Conservation (phyloP, 176 grass and related monocot species). For the Bonia amplexicaulis region DNA sequence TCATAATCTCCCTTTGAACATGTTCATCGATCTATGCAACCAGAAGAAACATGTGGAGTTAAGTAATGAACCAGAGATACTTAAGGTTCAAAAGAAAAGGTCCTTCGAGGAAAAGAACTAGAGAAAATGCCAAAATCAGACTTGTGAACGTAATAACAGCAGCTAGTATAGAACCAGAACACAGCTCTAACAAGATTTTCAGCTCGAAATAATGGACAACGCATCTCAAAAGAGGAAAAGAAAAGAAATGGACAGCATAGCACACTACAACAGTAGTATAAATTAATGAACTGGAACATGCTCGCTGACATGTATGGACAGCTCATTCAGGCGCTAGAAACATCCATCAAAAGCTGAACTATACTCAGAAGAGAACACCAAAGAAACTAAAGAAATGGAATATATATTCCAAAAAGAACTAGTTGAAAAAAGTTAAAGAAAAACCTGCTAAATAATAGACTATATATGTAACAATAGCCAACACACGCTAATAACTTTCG, state of each 20-base stretch:
- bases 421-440: background rate
- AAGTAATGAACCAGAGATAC: background rate
- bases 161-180: background rate
- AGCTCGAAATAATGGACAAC: background rate
- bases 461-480: background rate
- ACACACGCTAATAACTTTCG: background rate
- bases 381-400: background rate
- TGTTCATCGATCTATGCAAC: slow-evolving; percentile 80
- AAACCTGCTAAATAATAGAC: background rate
- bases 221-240: background rate
- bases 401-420: background rate
- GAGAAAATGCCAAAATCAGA: background rate
- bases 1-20: slow-evolving; percentile 98
- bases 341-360: slow-evolving; percentile 2
- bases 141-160: background rate
- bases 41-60: slow-evolving; percentile 1
- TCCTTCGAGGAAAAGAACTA: background rate
- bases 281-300: background rate
- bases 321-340: slow-evolving; percentile 15
- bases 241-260: background rate
- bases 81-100: background rate
- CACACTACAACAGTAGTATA: slow-evolving; percentile 8
- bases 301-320: slow-evolving; percentile 1
- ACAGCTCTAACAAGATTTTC: background rate
- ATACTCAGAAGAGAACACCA: background rate